phyloP scores from a whole-genome alignment of 257 asterid species.

The Jacaranda copaia region DNA sequence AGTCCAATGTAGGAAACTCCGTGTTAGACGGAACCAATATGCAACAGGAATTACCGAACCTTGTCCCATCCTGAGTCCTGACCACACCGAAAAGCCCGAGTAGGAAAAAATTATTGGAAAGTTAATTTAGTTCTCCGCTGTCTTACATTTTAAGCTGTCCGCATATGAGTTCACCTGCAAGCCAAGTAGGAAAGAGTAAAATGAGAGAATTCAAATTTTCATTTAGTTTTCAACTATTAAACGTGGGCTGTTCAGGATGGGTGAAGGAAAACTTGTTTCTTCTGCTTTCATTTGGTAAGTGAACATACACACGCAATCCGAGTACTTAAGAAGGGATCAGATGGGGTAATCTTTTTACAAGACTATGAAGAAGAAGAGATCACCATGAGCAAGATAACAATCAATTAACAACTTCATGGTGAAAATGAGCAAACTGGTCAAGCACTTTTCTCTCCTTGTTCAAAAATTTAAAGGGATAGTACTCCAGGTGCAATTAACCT shows the following conservation, averaged over 20 bases:
- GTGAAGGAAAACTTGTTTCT: neutral
- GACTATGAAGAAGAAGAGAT: slow-evolving; percentile 3
- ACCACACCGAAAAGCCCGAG: slow-evolving; percentile 10
- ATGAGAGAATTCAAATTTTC: slow-evolving; percentile 16
- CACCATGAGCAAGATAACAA: neutral
- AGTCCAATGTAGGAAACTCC: slow-evolving; percentile 27
- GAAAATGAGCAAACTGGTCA: neutral
- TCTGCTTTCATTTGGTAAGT: neutral
- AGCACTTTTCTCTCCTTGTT: neutral
- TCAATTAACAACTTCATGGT: slow-evolving; percentile 9
- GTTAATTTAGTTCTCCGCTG: slow-evolving; percentile 45
- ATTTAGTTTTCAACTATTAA: neutral
- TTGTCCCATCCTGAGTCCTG: neutral
- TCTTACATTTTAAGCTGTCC: slow-evolving; percentile 86
- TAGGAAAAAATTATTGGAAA: slow-evolving; percentile 14
- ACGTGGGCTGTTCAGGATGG: neutral
- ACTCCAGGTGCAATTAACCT: neutral
- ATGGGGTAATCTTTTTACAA: neutral
- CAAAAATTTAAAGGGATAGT: neutral
- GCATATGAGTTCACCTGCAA: slow-evolving; percentile 84
- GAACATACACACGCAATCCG: neutral
- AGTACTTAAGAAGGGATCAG: neutral
- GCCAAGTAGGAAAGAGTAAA: neutral
- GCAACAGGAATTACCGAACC: slow-evolving; percentile 20
- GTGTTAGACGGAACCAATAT: slow-evolving; percentile 23